Conservation (phyloP, 139 green algal species). For the Eudorina sp. region DNA sequence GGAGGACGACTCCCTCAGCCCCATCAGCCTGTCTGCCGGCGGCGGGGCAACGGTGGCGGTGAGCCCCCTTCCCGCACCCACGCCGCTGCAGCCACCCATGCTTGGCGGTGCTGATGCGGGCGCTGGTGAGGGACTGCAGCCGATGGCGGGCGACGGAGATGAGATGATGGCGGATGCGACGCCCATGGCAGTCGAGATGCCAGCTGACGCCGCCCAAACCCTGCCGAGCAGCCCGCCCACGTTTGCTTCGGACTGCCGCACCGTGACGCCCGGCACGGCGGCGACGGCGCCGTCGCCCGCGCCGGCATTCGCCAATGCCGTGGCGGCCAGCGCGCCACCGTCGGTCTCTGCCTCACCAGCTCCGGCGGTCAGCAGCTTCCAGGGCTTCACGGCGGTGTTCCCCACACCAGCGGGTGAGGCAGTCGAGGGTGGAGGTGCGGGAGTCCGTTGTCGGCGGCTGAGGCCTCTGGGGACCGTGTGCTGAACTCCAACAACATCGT, state of each 20-base stretch:
- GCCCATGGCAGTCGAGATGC: neutral
- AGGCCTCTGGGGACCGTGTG: too few relatives aligned
- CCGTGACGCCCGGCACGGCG: neutral
- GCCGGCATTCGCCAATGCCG: neutral
- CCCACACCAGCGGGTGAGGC: neutral
- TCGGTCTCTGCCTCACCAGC: neutral
- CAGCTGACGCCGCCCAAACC: too few relatives aligned
- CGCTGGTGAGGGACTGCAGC: neutral
- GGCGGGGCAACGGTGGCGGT: too few relatives aligned
- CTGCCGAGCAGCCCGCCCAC: neutral
- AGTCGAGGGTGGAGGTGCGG: too few relatives aligned
- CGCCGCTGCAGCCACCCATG: neutral
- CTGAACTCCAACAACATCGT: too few relatives aligned
- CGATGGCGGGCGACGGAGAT: neutral
- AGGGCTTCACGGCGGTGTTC: slow-evolving; percentile 23
- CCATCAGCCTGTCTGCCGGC: slow-evolving; percentile 12
- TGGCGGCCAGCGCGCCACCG: neutral
- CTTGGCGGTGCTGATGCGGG: neutral
- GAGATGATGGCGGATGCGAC: slow-evolving; percentile 7
- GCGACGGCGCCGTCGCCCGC: neutral
- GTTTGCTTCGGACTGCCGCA: neutral
- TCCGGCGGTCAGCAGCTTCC: neutral
- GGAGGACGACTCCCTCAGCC: slow-evolving; percentile 19
- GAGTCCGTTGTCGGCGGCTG: too few relatives aligned
- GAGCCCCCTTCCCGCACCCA: neutral